These are phyloP conservation scores for Pelargonium myrrhifolium DNA, from an alignment of 441 rosid species.

Conservation along the genomic window DNA sequence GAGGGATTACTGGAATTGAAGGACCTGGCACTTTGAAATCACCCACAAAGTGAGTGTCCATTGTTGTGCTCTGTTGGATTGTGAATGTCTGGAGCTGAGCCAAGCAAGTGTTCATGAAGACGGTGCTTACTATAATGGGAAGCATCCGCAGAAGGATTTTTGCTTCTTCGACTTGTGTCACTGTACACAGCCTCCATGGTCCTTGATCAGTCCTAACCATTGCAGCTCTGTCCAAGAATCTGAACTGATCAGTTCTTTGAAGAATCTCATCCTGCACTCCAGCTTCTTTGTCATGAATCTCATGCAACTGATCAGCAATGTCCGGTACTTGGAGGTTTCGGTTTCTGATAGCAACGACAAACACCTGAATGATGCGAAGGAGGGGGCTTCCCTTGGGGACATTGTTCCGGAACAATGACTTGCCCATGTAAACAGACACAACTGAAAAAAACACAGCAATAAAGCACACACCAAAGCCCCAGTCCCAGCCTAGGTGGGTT, in stretches of 20 bases:
- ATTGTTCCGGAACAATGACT: constrained; percentile 38
- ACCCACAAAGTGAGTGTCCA: constrained; percentile 34
- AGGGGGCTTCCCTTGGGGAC: constrained; percentile 46
- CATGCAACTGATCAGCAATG: constrained; percentile 37
- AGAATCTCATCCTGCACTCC: constrained; percentile 31
- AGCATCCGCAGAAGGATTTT: constrained; percentile 54
- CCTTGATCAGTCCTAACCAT: constrained; percentile 20
- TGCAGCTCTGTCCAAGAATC: constrained; percentile 58
- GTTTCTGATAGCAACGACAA: constrained; percentile 40
- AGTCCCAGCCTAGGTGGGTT: constrained; percentile 48
- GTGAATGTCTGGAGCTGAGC: constrained; percentile 66
- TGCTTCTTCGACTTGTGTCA: constrained; percentile 60
- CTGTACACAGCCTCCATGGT: constrained; percentile 49
- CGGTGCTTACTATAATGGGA: constrained; percentile 50
- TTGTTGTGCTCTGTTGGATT: constrained; percentile 52
- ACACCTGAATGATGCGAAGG: constrained; percentile 40
- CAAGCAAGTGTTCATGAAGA: constrained; percentile 58
- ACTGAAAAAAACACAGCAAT: constrained; percentile 31
- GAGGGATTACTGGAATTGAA: constrained; percentile 48
- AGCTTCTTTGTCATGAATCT: constrained; percentile 35
- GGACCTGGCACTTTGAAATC: constrained; percentile 47
- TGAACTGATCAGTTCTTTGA: constrained; percentile 44
- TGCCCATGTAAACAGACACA: constrained; percentile 37
- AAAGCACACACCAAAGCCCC: constrained; percentile 38
- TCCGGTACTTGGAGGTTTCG: constrained; percentile 38